phyloP scores from a whole-genome alignment of 2,329 filamentous ascomycete genomes.

The Nemania sp. region DNA sequence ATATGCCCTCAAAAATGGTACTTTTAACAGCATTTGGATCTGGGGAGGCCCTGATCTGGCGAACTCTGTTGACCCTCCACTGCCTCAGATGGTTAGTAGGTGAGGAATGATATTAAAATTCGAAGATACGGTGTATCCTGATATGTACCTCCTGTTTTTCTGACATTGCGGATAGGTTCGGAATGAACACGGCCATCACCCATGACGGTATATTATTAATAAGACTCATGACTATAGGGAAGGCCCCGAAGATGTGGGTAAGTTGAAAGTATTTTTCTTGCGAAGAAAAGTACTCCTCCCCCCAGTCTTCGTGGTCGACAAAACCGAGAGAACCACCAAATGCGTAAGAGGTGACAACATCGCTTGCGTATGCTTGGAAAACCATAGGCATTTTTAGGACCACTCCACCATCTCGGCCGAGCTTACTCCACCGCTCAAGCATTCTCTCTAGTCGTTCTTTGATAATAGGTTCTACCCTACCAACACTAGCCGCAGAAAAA shows the following conservation, averaged over 20 bases:
- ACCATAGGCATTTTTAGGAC: constrained; percentile 36
- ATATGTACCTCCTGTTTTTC: constrained; percentile 26
- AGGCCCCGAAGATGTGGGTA: constrained; percentile 28
- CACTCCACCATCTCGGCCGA: neutral
- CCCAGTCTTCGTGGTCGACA: constrained; percentile 35
- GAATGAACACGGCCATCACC: constrained; percentile 35
- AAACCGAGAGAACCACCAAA: constrained; percentile 39
- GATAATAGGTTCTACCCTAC: constrained; percentile 17
- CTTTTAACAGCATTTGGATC: constrained; percentile 29
- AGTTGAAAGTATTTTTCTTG: neutral
- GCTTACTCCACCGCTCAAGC: constrained; percentile 23
- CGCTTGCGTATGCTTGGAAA: constrained; percentile 43
- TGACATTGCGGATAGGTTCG: constrained; percentile 24
- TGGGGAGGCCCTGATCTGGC: constrained; percentile 36
- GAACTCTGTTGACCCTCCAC: constrained; percentile 3
- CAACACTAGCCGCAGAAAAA: constrained; percentile 29
- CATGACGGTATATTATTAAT: constrained; percentile 24
- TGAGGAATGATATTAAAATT: neutral
- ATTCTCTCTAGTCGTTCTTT: constrained; percentile 31
- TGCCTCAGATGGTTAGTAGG: neutral
- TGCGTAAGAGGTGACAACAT: constrained; percentile 42
- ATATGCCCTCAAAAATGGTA: constrained; percentile 47
- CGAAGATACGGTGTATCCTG: neutral
- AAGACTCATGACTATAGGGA: constrained; percentile 40
- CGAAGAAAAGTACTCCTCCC: constrained; percentile 18